Percentiles rank a stretch among this genome's conserved stretches.
Conservation (phyloP, 768 basidiomycete species). For the Amylocystis lapponica region DNA sequence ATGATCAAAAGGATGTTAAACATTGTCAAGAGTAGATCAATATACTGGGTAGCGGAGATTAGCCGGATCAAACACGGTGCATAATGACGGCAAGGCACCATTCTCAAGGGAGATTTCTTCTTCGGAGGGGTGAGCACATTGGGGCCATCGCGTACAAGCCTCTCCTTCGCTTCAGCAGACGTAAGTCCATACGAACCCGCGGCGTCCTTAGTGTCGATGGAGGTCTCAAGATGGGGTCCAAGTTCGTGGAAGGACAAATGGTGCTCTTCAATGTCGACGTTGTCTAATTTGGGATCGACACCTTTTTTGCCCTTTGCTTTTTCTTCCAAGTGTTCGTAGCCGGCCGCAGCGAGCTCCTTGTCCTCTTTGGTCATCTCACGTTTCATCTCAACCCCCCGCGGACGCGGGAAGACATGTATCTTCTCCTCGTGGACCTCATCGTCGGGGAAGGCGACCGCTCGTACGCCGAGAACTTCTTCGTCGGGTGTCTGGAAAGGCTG, state of each 20-base stretch:
- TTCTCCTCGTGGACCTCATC: slow-evolving; percentile 27
- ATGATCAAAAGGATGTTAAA: slow-evolving; percentile 66
- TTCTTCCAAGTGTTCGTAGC: slow-evolving; percentile 55
- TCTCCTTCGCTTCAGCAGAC: slow-evolving; percentile 43
- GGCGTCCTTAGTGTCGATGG: slow-evolving; percentile 49
- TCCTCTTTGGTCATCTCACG: slow-evolving; percentile 63
- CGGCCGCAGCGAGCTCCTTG: slow-evolving; percentile 59
- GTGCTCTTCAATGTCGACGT: slow-evolving; percentile 59
- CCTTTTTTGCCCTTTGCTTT: slow-evolving; percentile 29
- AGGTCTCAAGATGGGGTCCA: slow-evolving; percentile 37
- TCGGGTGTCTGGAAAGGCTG: slow-evolving; percentile 9
- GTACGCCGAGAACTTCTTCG: slow-evolving; percentile 30
- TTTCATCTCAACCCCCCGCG: slow-evolving; percentile 54
- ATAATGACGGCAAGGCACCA: slow-evolving; percentile 33
- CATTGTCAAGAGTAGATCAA: slow-evolving; percentile 54
- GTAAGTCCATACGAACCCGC: slow-evolving; percentile 45
- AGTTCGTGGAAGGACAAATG: slow-evolving; percentile 37
- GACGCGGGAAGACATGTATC: slow-evolving; percentile 28
- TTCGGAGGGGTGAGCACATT: slow-evolving; percentile 63
- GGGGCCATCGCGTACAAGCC: slow-evolving; percentile 51
- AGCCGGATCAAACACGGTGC: slow-evolving; percentile 6
- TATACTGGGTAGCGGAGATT: slow-evolving; percentile 37
- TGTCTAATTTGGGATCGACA: slow-evolving; percentile 24
- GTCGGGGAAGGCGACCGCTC: slow-evolving; percentile 48
- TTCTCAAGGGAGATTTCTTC: slow-evolving; percentile 59